Base-by-base conservation (phyloP, 2,329 filamentous ascomycete genomes). In the Talaromyces amestolkiae region DNA sequence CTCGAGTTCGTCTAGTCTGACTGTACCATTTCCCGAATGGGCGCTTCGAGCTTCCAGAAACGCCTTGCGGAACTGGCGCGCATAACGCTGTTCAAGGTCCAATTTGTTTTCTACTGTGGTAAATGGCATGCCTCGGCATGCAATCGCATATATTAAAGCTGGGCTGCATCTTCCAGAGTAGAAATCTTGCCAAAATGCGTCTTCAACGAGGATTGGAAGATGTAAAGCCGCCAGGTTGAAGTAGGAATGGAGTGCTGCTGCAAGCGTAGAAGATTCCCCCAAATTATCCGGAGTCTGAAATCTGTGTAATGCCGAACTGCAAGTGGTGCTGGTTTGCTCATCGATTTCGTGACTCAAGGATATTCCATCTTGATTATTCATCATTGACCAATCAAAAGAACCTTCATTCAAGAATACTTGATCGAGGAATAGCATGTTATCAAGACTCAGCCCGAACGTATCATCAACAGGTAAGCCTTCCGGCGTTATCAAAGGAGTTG, bases 1-100 rank as follows among this genome's bases (percentile, higher is more conserved):
- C 31, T 58, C 54, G n/a, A 58, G 54, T 22, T 58, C 37, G 31
- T 58, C 54, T 22, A 58, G 54, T 22, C 54, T 17, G 19, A 58
- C 31, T 58, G 33, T 31, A 9, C 24, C 7, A 1, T 53, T 27
- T 27, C 15, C 27, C 24, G 49, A 9, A n/a, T 13, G 13, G 3
- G 7, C 22, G 17, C 3, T 53, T 31, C 27, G 49, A 31, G 49
- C 27, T n/a, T 53, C 49, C 13, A 53, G 17, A 11, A 53, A 53
- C 3, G 24, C 24, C 49, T 53, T 31, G 22, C 49, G 22, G 15
- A 53, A 53, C 24, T 53, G 24, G 15, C 9, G 7, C 15, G 49
- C 49, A 33, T 17, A 31, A 31, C 15, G 24, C 24, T 33, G 49
- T 31, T 53, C 24, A 31, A 53, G 15, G 13, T 53, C 49, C 49